Evolutionary conservation across 2,329 filamentous ascomycete genomes (phyloP), one percentile per base, ranked within the genome.

Genomic region (Bipolaris victoriae): DNA sequence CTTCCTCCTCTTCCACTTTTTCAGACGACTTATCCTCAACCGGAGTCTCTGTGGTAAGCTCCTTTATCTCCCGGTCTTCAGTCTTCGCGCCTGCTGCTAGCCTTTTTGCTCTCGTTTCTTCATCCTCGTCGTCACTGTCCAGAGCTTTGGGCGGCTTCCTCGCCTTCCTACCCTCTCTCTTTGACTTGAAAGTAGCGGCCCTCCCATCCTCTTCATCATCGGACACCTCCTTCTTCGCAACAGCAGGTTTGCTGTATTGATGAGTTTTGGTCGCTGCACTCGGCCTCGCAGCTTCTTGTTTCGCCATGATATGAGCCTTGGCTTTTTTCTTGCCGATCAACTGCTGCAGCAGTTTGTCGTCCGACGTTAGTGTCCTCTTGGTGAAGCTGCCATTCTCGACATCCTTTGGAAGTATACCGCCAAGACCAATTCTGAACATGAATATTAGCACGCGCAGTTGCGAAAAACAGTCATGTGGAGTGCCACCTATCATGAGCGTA

Each of bases 401-500:
- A 26, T 76, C 69, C 45, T 76, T 74, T 7, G 77, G 77, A 7
- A 72, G 61, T 26, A 64, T 62, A 0, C 69, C 74, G 36, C 77
- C 77, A n/a, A 79, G 61, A 44, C 78, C 78, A 54, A 78, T 66
- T 43, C 77, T 79, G 45, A 2, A 24, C n/a, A 26, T 24, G 9
- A 9, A n/a, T 15, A 43, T 57, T 26, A 54, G 54, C 2, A 35
- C 1, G 2, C 22, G 20, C n/a, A 7, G 16, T 18, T 3, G 5
- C 26, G 16, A 6, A 16, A 36, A 40, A 48, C 40, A 10, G 18
- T 13, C 3, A 5, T 39, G 13, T 33, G 2, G 29, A 15, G 31
- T 69, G 76, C 48, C 74, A 86, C 84, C 79, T 79, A 67, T 86
- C 83, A 20, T 83, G 82, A 3, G 81, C 80, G 36, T 80, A 77